These are phyloP conservation scores for Botryobasidium botryosum DNA, from an alignment of 768 basidiomycete genomes.

Conservation along the genomic window DNA sequence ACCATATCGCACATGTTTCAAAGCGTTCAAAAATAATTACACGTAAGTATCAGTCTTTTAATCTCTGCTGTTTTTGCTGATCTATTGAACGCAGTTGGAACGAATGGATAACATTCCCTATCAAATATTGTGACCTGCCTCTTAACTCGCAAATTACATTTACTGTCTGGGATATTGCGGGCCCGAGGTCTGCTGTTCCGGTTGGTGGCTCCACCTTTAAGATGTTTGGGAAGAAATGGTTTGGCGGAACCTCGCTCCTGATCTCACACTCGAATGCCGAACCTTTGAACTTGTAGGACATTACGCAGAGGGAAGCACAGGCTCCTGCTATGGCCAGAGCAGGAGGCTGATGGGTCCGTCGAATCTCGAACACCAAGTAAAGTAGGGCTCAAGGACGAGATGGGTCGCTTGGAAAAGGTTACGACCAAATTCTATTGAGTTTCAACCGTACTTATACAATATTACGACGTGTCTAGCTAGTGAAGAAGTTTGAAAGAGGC, in stretches of 20 bases:
- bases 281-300: constrained; percentile 34
- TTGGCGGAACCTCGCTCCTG: constrained; percentile 2
- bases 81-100: constrained; percentile 55
- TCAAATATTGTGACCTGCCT: constrained; percentile 87
- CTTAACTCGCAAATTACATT: constrained; percentile 76
- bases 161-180: constrained; percentile 91
- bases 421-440: constrained; percentile 6
- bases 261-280: neutral
- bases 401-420: constrained; percentile 89
- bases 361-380: constrained; percentile 84
- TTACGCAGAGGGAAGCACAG: constrained; percentile 84
- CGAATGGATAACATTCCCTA: constrained; percentile 83
- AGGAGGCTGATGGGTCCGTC: constrained; percentile 71
- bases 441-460: neutral
- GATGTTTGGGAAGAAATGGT: constrained; percentile 91
- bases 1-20: constrained; percentile 82
- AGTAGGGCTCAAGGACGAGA: constrained; percentile 63
- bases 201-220: constrained; percentile 85
- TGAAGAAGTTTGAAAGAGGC: constrained; percentile 92
- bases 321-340: constrained; percentile 62
- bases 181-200: constrained; percentile 58
- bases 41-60: constrained; percentile 30
- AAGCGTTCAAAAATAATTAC: constrained; percentile 72
- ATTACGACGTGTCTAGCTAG: constrained; percentile 23
- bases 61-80: neutral